Conservation (phyloP, 2,329 filamentous ascomycete species). For the Xylariaceae sp. region DNA sequence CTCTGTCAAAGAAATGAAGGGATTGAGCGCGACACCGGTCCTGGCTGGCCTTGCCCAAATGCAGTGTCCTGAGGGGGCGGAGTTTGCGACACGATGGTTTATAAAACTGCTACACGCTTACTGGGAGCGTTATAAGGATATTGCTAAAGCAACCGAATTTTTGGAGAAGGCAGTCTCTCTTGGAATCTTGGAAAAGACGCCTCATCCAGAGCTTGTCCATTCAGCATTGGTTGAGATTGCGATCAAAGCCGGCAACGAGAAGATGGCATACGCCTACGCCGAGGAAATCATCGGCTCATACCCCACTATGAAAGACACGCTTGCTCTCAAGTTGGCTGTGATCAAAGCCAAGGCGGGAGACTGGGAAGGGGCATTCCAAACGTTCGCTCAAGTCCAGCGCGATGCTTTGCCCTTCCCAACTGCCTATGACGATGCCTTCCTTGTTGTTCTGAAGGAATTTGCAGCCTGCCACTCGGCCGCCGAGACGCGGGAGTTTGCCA, state of each 20-base stretch:
- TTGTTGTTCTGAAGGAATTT: constrained; percentile 36
- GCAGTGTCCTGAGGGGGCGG: constrained; percentile 12
- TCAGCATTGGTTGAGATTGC: constrained; percentile 38
- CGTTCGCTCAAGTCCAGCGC: constrained; percentile 27
- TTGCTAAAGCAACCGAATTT: constrained; percentile 23
- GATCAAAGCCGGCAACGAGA: constrained; percentile 31
- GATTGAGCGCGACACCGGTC: constrained; percentile 26
- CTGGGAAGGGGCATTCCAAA: constrained; percentile 35
- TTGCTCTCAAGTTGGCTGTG: constrained; percentile 34
- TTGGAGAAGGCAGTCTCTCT: constrained; percentile 25
- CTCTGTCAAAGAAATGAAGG: constrained; percentile 28
- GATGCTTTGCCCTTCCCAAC: constrained; percentile 7
- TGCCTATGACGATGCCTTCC: constrained; percentile 31
- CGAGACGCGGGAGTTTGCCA: constrained; percentile 37
- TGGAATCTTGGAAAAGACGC: constrained; percentile 20
- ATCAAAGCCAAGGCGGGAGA: constrained; percentile 35
- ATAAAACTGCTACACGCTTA: constrained; percentile 33
- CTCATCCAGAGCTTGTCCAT: constrained; percentile 30
- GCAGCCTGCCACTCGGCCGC: constrained; percentile 33
- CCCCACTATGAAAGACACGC: constrained; percentile 26
- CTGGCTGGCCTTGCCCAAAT: constrained; percentile 27
- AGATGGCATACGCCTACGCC: constrained; percentile 29
- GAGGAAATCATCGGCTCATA: constrained; percentile 23
- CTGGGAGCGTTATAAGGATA: constrained; percentile 30
- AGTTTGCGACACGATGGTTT: constrained; percentile 33